Conservation (phyloP, 768 basidiomycete genomes). For the Chalciporus piperatus region DNA sequence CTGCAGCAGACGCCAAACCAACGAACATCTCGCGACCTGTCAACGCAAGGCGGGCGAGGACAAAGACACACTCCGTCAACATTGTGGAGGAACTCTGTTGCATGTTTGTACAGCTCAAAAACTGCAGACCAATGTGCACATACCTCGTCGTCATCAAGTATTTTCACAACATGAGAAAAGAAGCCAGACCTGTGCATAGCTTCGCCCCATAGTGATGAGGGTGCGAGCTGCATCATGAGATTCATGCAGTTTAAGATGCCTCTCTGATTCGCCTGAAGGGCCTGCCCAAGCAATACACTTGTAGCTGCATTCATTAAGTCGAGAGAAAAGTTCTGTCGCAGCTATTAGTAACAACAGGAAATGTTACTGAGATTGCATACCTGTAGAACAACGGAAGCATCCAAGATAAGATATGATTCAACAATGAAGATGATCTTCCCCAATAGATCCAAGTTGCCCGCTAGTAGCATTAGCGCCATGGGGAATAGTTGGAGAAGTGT, state of each 20-base stretch:
- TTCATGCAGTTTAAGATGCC: constrained; percentile 59
- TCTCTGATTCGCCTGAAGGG: constrained; percentile 54
- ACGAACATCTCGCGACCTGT: constrained; percentile 65
- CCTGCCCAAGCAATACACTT: constrained; percentile 47
- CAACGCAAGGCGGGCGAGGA: constrained; percentile 73
- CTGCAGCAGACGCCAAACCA: constrained; percentile 65
- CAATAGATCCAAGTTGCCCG: constrained; percentile 69
- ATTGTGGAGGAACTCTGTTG: constrained; percentile 30
- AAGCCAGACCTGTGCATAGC: constrained; percentile 72
- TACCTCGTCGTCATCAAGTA: constrained; percentile 68
- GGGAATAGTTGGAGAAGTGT: constrained; percentile 68
- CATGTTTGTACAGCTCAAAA: constrained; percentile 9
- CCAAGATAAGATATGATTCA: constrained; percentile 78
- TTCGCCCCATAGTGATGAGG: constrained; percentile 66
- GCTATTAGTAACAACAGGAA: constrained; percentile 2
- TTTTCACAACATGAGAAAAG: constrained; percentile 59
- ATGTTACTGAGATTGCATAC: constrained; percentile 36
- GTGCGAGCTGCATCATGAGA: constrained; percentile 61
- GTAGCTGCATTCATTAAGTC: constrained; percentile 59
- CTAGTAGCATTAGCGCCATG: constrained; percentile 54
- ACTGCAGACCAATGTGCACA: constrained; percentile 5
- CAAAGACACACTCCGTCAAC: constrained; percentile 67
- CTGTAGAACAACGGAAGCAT: constrained; percentile 58
- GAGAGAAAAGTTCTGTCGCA: constrained; percentile 46
- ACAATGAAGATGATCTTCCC: constrained; percentile 64